phyloP scores from a whole-genome alignment of 139 green algal genomes.

The Auxenochlorella pyrenoidosa region DNA sequence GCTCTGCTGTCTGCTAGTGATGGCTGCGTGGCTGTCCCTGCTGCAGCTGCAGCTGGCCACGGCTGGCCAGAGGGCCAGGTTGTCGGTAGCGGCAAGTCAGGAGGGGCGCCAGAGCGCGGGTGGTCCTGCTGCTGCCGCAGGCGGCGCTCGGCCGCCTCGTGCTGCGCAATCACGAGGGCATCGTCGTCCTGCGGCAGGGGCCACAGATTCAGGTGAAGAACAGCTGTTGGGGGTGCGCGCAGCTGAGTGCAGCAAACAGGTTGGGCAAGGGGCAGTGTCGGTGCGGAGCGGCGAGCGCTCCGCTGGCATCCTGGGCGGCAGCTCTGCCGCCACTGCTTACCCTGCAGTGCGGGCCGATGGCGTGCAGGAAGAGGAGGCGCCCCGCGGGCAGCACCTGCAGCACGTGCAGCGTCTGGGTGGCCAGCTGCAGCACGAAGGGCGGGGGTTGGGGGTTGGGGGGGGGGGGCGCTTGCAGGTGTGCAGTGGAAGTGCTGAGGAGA shows the following conservation, averaged over 20 bases:
- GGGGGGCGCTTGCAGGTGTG: not conserved
- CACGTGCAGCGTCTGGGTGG: constrained; percentile 33
- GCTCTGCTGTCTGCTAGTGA: not conserved
- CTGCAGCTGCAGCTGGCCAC: not conserved
- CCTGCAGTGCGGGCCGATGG: constrained; percentile 39
- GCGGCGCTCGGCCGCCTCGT: constrained; percentile 10
- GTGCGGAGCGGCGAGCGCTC: too few species aligned
- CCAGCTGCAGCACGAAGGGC: not conserved
- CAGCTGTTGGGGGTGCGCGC: not conserved
- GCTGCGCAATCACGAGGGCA: constrained; percentile 45
- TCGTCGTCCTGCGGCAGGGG: constrained; percentile 66
- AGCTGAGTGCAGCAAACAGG: not conserved
- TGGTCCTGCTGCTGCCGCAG: not conserved
- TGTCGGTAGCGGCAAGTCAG: not conserved
- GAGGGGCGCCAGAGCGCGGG: too few species aligned
- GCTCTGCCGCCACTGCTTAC: not conserved
- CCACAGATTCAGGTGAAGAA: not conserved
- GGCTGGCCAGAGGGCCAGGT: not conserved
- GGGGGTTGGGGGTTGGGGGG: not conserved
- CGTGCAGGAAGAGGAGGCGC: constrained; percentile 14
- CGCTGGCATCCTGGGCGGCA: too few species aligned
- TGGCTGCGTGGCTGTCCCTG: not conserved
- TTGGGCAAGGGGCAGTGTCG: not conserved
- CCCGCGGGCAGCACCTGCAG: constrained; percentile 23
- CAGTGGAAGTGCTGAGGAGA: too few species aligned